Conservation (phyloP, 148 eudicot genomes). For the Silene uniflora region DNA sequence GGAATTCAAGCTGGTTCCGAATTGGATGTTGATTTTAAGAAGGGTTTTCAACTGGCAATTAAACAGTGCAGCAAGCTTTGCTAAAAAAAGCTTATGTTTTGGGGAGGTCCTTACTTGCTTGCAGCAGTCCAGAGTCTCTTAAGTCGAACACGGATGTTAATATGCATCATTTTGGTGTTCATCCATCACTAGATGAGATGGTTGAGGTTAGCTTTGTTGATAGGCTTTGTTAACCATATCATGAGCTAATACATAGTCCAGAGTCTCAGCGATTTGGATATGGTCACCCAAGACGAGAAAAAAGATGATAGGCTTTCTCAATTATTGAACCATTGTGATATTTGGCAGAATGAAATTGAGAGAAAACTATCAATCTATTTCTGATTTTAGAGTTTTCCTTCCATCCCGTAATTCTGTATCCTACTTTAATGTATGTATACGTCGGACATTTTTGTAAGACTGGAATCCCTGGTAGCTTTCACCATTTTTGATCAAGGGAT, state of each 20-base stretch:
- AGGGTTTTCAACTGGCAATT: constrained; percentile 82
- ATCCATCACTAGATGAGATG: constrained; percentile 82
- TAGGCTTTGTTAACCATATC: too few species aligned
- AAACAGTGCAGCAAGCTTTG: constrained; percentile 42
- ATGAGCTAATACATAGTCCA: too few species aligned
- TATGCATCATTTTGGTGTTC: constrained; percentile 19
- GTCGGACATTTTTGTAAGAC: background rate
- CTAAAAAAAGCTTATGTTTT: constrained; percentile 50
- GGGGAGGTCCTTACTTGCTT: constrained; percentile 22
- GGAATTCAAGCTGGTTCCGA: constrained; percentile 55
- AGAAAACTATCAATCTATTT: constrained; percentile 66
- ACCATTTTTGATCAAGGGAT: constrained; percentile 3
- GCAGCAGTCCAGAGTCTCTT: constrained; percentile 16
- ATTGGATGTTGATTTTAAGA: constrained; percentile 66
- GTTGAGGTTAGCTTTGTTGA: constrained; percentile 64
- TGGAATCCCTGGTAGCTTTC: constrained; percentile 13
- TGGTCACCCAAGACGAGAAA: constrained; percentile 18
- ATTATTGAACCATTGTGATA: constrained; percentile 63
- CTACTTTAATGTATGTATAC: background rate
- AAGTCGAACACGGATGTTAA: constrained; percentile 23
- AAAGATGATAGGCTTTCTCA: constrained; percentile 48
- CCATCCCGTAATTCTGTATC: constrained; percentile 13
- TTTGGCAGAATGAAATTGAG: constrained; percentile 60
- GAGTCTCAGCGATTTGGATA: constrained; percentile 1
- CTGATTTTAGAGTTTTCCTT: constrained; percentile 16